Evolutionary conservation across 257 asterid species (phyloP).

Genomic region (Solanum paucissectum): DNA sequence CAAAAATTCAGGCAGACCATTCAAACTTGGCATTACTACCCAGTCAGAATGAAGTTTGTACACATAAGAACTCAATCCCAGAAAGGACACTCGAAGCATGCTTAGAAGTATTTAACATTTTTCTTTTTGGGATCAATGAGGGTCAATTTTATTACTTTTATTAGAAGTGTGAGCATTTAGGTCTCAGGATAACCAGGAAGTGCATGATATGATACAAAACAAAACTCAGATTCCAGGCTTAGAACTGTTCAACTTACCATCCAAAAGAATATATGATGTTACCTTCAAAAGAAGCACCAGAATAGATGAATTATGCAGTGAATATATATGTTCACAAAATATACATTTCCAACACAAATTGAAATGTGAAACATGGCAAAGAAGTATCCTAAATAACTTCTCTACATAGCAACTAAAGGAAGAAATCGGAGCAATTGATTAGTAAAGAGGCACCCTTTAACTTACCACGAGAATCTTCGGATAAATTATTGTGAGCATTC

Average conservation of each 20-base stretch:
- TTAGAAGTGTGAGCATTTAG: background rate
- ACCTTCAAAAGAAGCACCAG: background rate
- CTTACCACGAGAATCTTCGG: conserved; percentile 78
- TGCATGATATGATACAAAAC: background rate
- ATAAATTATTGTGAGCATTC: conserved; percentile 54
- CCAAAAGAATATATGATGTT: background rate
- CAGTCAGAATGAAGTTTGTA: background rate
- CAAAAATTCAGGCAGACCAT: background rate
- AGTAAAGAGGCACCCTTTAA: conserved; percentile 3
- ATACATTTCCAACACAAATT: background rate
- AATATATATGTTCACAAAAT: background rate
- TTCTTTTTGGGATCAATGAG: background rate
- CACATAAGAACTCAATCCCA: background rate
- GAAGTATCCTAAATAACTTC: background rate
- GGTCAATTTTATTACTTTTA: background rate
- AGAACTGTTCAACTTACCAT: background rate
- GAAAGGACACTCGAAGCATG: background rate
- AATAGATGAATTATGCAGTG: background rate
- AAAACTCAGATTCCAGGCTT: background rate
- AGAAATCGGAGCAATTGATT: conserved; percentile 1
- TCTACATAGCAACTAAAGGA: background rate
- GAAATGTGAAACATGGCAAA: background rate
- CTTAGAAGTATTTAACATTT: background rate
- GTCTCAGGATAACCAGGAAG: background rate
- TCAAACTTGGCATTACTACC: background rate